These are phyloP conservation scores for Penicillium cataractarum DNA, from an alignment of 495 filamentous ascomycete genomes.

Conservation along the genomic window DNA sequence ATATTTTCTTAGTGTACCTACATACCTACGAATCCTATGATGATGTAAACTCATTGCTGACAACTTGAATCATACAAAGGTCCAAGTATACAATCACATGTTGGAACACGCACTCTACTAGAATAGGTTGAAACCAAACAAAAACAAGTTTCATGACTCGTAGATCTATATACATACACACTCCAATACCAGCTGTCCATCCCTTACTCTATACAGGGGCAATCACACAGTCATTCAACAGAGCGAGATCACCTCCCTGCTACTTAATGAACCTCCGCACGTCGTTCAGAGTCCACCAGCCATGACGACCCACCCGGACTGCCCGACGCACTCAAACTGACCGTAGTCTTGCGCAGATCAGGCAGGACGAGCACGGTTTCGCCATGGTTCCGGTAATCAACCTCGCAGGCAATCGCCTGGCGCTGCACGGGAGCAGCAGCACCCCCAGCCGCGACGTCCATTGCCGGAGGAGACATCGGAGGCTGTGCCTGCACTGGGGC, in stretches of 20 bases:
- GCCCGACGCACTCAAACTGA: constrained; percentile 65
- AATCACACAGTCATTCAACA: too few relatives aligned
- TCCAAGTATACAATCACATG: too few relatives aligned
- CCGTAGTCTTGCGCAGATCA: constrained; percentile 72
- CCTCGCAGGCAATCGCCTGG: constrained; percentile 65
- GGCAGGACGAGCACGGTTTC: constrained; percentile 77
- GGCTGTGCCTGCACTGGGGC: constrained; percentile 35
- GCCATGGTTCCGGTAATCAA: constrained; percentile 74
- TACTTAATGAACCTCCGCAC: constrained; percentile 29
- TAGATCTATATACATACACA: constrained; percentile 19
- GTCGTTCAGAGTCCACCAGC: constrained; percentile 59
- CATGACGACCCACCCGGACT: constrained; percentile 65
- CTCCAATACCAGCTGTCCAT: neutral
- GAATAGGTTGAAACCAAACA: neutral
- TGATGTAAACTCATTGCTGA: too few relatives aligned
- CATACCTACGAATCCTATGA: too few relatives aligned
- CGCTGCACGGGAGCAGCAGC: constrained; percentile 32
- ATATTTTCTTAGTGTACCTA: too few relatives aligned
- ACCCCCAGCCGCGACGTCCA: constrained; percentile 20
- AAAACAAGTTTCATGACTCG: constrained; percentile 20
- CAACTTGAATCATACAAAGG: too few relatives aligned
- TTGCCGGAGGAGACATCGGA: constrained; percentile 22
- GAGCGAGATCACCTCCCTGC: too few relatives aligned
- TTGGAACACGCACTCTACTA: too few relatives aligned
- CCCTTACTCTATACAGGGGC: neutral